These are phyloP conservation scores for Phytophthora colocasiae DNA, from an alignment of 352 stramenopile genomes.

Conservation along the genomic window DNA sequence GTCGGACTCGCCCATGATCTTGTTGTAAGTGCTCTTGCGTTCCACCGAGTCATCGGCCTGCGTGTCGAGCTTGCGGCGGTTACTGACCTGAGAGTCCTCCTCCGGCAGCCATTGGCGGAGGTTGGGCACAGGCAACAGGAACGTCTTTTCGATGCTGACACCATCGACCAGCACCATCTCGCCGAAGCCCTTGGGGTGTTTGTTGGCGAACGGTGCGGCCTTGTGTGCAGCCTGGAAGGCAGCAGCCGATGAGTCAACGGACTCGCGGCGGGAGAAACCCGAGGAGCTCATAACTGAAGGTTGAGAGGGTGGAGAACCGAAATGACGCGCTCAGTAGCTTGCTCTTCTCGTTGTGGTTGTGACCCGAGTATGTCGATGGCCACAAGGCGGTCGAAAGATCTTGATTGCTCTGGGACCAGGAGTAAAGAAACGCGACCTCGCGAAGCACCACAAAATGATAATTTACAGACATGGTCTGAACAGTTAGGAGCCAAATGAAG, in stretches of 20 bases:
- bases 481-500: background rate
- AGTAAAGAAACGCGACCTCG: conserved; percentile 26
- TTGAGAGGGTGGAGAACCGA: conserved; percentile 9
- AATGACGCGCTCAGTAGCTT: conserved; percentile 13
- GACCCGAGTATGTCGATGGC: conserved; percentile 20
- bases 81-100: conserved; percentile 55
- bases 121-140: conserved; percentile 78
- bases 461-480: conserved; percentile 1
- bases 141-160: conserved; percentile 69
- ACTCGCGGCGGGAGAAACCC: conserved; percentile 32
- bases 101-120: conserved; percentile 75
- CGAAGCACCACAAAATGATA: conserved; percentile 38
- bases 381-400: conserved; percentile 26
- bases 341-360: conserved; percentile 41
- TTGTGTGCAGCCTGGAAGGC: conserved; percentile 61
- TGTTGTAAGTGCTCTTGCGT: conserved; percentile 87
- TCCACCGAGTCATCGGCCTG: conserved; percentile 60
- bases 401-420: conserved; percentile 27
- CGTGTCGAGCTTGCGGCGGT: conserved; percentile 85
- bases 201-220: conserved; percentile 75
- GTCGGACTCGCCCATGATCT: conserved; percentile 85
- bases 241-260: conserved; percentile 32
- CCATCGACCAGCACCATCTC: conserved; percentile 81
- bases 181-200: conserved; percentile 84
- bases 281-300: conserved; percentile 16